These are phyloP conservation scores for Zygoascus flipseniorum DNA, from an alignment of 805 yeast species.

Conservation along the genomic window DNA sequence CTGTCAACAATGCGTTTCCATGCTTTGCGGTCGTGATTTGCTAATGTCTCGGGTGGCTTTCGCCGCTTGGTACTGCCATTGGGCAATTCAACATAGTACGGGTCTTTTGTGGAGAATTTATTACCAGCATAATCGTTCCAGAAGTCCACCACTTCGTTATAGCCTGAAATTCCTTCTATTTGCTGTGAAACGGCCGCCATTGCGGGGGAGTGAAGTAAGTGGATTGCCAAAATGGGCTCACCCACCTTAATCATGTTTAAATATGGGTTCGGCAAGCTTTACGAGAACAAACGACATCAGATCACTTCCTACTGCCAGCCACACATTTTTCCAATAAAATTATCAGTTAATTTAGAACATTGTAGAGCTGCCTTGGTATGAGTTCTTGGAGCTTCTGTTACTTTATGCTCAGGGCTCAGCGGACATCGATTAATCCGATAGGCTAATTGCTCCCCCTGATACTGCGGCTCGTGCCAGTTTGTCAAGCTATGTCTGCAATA, in stretches of 20 bases:
- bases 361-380: too few species aligned
- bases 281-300: too few species aligned
- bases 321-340: too few species aligned
- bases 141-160: constrained; percentile 43
- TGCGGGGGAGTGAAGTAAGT: background rate
- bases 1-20: constrained; percentile 68
- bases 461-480: too few species aligned
- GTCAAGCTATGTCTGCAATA: too few species aligned
- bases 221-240: background rate
- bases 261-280: too few species aligned
- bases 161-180: constrained; percentile 50
- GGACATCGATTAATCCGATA: too few species aligned
- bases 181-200: constrained; percentile 1
- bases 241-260: background rate
- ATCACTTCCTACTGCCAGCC: too few species aligned
- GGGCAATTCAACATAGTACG: constrained; percentile 26
- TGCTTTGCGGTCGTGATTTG: constrained; percentile 49
- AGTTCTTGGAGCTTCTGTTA: too few species aligned
- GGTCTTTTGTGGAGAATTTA: constrained; percentile 44
- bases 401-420: too few species aligned
- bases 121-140: constrained; percentile 64
- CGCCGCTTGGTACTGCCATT: constrained; percentile 50
- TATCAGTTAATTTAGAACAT: too few species aligned
- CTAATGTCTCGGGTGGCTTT: constrained; percentile 49
- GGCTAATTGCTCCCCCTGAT: too few species aligned